Evolutionary conservation across 768 basidiomycete genomes (phyloP).

Genomic region (Tricholoma matsutake): DNA sequence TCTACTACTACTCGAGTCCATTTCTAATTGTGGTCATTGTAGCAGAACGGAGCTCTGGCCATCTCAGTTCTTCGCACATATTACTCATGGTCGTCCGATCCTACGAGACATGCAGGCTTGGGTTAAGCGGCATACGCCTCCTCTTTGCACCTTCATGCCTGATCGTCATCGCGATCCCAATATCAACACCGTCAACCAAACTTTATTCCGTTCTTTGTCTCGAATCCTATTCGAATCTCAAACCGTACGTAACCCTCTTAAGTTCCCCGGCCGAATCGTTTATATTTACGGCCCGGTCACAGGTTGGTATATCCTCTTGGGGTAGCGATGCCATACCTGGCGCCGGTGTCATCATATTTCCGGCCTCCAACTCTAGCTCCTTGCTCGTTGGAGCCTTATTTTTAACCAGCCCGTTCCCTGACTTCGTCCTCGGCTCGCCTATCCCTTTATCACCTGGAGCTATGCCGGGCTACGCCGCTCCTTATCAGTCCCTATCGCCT

Average conservation of each 20-base stretch:
- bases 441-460: conserved; percentile 27
- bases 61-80: conserved; percentile 41
- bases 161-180: conserved; percentile 52
- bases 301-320: conserved; percentile 56
- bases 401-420: conserved; percentile 45
- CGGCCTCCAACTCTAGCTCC: conserved; percentile 48
- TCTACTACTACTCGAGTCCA: conserved; percentile 8
- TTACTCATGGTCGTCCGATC: conserved; percentile 38
- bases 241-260: conserved; percentile 39
- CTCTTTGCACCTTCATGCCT: conserved; percentile 63
- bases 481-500: conserved; percentile 29
- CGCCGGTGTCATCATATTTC: conserved; percentile 52
- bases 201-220: conserved; percentile 53
- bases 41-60: conserved; percentile 60
- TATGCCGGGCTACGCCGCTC: conserved; percentile 26
- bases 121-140: conserved; percentile 44
- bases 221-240: conserved; percentile 48
- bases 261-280: conserved; percentile 3
- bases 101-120: conserved; percentile 48
- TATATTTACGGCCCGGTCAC: not conserved
- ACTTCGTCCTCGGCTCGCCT: conserved; percentile 33
- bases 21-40: conserved; percentile 28
- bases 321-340: conserved; percentile 41
- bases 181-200: conserved; percentile 47
- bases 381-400: conserved; percentile 52